phyloP scores from a whole-genome alignment of 2,329 filamentous ascomycete genomes.

The Coniosporium tulheliwenetii region DNA sequence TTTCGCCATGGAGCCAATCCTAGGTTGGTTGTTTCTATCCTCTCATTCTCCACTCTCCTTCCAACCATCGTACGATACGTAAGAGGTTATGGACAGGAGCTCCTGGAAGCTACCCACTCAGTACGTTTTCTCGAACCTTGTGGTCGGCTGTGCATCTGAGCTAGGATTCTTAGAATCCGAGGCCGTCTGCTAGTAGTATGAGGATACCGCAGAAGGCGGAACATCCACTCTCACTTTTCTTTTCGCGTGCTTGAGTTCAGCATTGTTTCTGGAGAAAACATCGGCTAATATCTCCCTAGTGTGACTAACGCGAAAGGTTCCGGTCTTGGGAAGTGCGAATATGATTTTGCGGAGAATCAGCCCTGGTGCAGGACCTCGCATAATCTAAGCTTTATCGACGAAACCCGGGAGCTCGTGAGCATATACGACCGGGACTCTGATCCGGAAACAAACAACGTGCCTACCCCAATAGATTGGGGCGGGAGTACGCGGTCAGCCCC shows the following conservation, averaged over 20 bases:
- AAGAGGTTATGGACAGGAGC: too few species aligned
- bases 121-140: too few species aligned
- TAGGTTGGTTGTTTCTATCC: slow-evolving; percentile 6
- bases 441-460: slow-evolving; percentile 4
- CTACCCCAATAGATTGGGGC: slow-evolving; percentile 4
- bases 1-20: slow-evolving; percentile 16
- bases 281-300: slow-evolving; percentile 1
- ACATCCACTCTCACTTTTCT: too few species aligned
- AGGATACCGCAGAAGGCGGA: too few species aligned
- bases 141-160: too few species aligned
- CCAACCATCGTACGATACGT: too few species aligned
- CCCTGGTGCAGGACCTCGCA: slow-evolving; percentile 14
- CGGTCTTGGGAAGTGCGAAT: slow-evolving; percentile 12
- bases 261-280: too few species aligned
- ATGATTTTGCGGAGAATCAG: slow-evolving; percentile 14
- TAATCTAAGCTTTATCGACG: slow-evolving; percentile 15
- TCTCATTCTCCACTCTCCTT: neutral
- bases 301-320: slow-evolving; percentile 10
- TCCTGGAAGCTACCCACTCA: too few species aligned
- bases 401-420: slow-evolving; percentile 15
- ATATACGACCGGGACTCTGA: slow-evolving; percentile 14
- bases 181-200: too few species aligned
- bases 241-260: too few species aligned
- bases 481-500: slow-evolving; percentile 1
- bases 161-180: too few species aligned